Evolutionary conservation across 2,329 filamentous ascomycete genomes (phyloP), one percentile per base, ranked within the genome.

Genomic region (Claviceps sp.): DNA sequence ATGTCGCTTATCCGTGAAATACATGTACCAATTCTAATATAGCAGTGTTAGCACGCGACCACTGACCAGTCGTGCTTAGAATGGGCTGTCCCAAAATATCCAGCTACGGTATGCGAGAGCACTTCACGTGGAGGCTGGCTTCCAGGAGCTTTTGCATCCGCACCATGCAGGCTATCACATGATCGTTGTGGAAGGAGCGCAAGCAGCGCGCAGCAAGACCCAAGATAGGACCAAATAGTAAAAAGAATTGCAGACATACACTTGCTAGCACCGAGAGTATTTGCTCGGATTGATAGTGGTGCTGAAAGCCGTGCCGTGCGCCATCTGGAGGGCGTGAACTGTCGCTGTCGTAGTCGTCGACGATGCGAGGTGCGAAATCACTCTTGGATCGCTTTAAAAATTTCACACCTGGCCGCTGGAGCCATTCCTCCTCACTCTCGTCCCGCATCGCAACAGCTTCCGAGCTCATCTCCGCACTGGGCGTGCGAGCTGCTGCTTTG

Each of bases 1-100:
- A 69, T 98, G 93, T 50, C 91, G 85, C 69, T 97, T 97, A 69
- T 98, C 93, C 57, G 91, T 96, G 68, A 87, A 98, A 70, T 98
- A 98, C 91, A 97, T 97, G 73, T 95, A 97, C 81, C 95, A 98
- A 59, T 88, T 94, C 86, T 95, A 68, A 30, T 42, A 48, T 13
- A 30, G 30, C 48, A 53, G 46, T 22, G 44, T 53, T 43, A 53
- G 53, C 47, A 48, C 38, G 22, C 14, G 44, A 6, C 22, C n/a
- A 44, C 8, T 9, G 30, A 24, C 30, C 8, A n/a, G 37, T 26
- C 37, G 26, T 22, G 16, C 5, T 7, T 5, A 26, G 41, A 47
- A 8, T 4, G 8, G 16, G 26, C 14, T 45, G 46, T 37, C 13
- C 9, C 48, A 37, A 44, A 22, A 6, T 18, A 5, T 37, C 48